Evolutionary conservation across 1,139 yeast genomes (phyloP), one percentile per base, ranked within the genome.

Genomic region (Geotrichum siamense): DNA sequence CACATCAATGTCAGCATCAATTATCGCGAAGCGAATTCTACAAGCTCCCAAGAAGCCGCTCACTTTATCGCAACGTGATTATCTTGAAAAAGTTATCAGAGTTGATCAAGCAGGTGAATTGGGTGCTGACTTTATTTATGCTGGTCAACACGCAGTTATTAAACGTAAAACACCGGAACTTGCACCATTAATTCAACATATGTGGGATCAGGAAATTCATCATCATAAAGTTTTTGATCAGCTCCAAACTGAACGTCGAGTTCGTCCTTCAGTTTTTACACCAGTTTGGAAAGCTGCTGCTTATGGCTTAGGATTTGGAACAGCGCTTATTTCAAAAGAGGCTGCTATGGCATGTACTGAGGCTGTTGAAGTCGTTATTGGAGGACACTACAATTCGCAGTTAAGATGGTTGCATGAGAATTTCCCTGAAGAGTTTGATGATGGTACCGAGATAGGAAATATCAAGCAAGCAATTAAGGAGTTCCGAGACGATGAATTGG

Each of bases 271-370:
- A 0, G 56, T 89, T 8, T 65, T 91, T 39, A 87, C 97, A 0
- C 98, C 98, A 3, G 58, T 86, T 1, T 91, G 99, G 98, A 86
- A 84, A 60, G 67, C 76, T 0, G 97, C 96, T 2, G 97, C 98
- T 0, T 72, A 82, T 45, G 80, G 81, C 0, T 71, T 91, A 66
- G 99, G 99, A 2, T 78, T 78, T 1, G 82, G 81, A 0, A 91
- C 98, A 0, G 97, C 96, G 0, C 57, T 83, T 43, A 66, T 89
- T 52, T 83, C 96, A 22, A 85, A 86, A 57, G 96, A 91, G 60
- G 96, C 96, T 1, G 98, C 98, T 1, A 91, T 91, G 99, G 98
- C 98, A 0, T 93, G 99, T 60, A 91, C 99, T 0, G 97, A 89
- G 49, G 98, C 98, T 0, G 98, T 91, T 0, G 99, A 91, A 64